Evolutionary conservation across 1,284 basidiomycete species (phyloP), one percentile per base, ranked within the genome.

Genomic region (Xanthoconium separans): DNA sequence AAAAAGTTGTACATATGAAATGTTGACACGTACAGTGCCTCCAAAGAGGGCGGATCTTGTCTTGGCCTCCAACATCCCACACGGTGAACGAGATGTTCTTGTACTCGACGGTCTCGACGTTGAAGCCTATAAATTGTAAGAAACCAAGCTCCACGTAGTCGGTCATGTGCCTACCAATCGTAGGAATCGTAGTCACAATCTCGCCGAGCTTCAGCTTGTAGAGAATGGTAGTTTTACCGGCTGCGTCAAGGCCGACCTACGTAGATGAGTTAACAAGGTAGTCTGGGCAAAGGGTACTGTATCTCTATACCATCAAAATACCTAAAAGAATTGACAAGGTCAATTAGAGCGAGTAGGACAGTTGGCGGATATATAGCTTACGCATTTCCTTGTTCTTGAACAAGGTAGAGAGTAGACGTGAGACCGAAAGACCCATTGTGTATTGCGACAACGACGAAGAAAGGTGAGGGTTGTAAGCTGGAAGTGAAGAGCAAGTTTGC

Each of bases 361-460:
- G 64, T 63, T 62, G 61, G 61, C 46, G 44, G 22, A 41, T 61
- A 59, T 61, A 27, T 44, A 39, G 83, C 93, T 73, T 75, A 95
- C 96, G 94, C 95, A 99, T 98, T 79, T 99, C 97, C 84, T 91
- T 97, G 85, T 98, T 98, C 77, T 96, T 96, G 70, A 99, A 95
- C 73, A 99, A 83, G 74, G 83, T 84, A 58, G 85, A 82, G 70
- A 97, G 85, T 52, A 95, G 79, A 68, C 77, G 82, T 64, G 93
- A 95, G 67, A 95, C 77, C 44, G 84, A 85, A 64, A 95, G 79
- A 87, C 93, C 92, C 92, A 95, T 95, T 72, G 70, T 76, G 71
- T 66, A 58, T 62, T 61, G 62, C 55, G 70, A 65, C 54, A 58
- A 66, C 60, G 66, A 66, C 55, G 64, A 66, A 63, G 65, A 65